Base-by-base conservation (phyloP, 2,329 filamentous ascomycete genomes). In the Parastagonospora avenae region DNA sequence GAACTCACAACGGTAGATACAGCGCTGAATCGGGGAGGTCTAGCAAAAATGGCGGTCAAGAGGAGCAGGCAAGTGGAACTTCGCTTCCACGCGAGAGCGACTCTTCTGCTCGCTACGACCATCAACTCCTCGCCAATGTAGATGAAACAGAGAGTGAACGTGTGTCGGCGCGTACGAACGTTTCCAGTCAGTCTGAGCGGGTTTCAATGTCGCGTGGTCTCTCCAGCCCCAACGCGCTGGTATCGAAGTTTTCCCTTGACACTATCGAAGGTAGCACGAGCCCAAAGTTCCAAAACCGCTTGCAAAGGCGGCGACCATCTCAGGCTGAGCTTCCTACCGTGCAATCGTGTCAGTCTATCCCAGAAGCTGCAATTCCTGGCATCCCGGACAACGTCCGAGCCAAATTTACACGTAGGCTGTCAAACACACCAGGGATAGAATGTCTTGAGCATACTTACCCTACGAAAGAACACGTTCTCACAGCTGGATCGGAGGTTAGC, bases 321-420 rank as follows among this genome's bases (percentile, higher is more conserved):
- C 58, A 62, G 9, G 60, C 60, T 29, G 59, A 66, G 12, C 47
- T 61, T 19, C 66, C 70, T 6, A 50, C 68, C 7, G 66, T 74
- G 15, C 70, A 73, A 38, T 63, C 66, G 10, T 68, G 62, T 40
- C 63, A 66, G 40, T 61, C 63, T 39, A 61, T 68, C 46, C 52
- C 59, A 16, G 65, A 70, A 49, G 62, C 62, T 24, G 63, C 59
- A 14, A 70, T 75, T 43, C 68, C 72, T 16, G 57, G 54, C 16
- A 63, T 75, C 7, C 72, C 73, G 9, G 60, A 60, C 12, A 61
- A 71, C 38, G 57, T 76, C n/a, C 64, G 63, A 32, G 58, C 59
- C 27, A 68, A 70, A 24, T 76, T 75, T 46, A 64, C 66, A n/a
- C 60, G 69, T 37, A 68, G 72, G 12, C 54, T 75, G 12, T 70